phyloP scores from a whole-genome alignment of 2,329 filamentous ascomycete genomes.

The Colletotrichum endophyticum region DNA sequence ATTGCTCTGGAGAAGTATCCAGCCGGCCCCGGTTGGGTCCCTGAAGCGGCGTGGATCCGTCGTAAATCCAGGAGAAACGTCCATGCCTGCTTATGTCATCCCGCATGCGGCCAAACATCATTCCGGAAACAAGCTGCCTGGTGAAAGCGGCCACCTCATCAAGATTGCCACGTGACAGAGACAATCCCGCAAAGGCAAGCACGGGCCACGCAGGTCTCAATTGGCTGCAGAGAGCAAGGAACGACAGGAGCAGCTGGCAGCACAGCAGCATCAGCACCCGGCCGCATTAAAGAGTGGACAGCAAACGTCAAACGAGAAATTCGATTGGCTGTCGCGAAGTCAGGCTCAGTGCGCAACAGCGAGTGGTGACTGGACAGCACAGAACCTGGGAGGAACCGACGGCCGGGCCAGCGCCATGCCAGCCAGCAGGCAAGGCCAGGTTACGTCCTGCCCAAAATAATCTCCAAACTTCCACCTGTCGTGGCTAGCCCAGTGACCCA shows the following conservation, averaged over 20 bases:
- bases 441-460: constrained; percentile 5
- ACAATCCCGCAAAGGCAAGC: background rate
- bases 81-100: constrained; percentile 1
- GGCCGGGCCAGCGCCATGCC: background rate
- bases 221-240: constrained; percentile 4
- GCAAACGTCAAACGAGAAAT: background rate
- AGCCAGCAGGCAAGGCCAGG: background rate
- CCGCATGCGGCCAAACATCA: constrained; percentile 12
- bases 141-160: constrained; percentile 15
- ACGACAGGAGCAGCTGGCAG: background rate
- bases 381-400: background rate
- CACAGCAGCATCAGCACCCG: background rate
- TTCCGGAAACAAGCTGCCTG: background rate
- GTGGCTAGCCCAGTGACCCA: background rate
- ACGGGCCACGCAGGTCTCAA: background rate
- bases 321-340: background rate
- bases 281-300: background rate
- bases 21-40: background rate
- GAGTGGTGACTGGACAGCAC: background rate
- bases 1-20: background rate
- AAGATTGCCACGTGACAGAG: constrained; percentile 5
- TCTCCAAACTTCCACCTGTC: constrained; percentile 14
- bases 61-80: background rate
- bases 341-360: background rate
- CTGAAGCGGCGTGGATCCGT: background rate